phyloP scores from a whole-genome alignment of 495 filamentous ascomycete genomes.

The Xylaria telfairii region DNA sequence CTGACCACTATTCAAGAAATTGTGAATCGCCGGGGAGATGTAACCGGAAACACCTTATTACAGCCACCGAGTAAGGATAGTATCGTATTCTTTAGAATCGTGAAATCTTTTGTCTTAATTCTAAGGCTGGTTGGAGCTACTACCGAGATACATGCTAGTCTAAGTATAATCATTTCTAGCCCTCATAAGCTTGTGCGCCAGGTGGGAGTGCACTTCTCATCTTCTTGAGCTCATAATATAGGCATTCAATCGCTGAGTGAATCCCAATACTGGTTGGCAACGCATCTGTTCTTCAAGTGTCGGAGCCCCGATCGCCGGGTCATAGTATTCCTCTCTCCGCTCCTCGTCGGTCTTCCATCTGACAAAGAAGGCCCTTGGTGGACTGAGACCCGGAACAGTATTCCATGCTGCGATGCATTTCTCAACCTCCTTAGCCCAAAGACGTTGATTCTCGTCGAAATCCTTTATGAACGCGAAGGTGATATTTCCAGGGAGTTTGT shows the following conservation, averaged over 20 bases:
- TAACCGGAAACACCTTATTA: too few species aligned
- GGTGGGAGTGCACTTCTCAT: neutral
- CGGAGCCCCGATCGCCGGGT: too few species aligned
- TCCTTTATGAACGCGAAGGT: neutral
- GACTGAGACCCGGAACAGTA: neutral
- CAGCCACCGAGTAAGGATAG: too few species aligned
- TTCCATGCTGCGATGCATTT: neutral
- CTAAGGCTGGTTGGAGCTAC: too few species aligned
- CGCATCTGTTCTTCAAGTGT: neutral
- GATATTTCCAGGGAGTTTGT: neutral
- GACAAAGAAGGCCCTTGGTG: constrained; percentile 6
- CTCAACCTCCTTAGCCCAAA: neutral
- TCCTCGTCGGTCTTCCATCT: constrained; percentile 16
- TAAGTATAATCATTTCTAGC: neutral
- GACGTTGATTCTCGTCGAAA: neutral
- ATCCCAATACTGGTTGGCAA: neutral
- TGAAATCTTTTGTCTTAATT: too few species aligned
- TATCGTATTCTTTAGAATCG: too few species aligned
- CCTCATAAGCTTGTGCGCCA: neutral
- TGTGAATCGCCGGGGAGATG: too few species aligned
- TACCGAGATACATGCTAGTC: too few species aligned
- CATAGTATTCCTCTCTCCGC: neutral
- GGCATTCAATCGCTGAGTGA: neutral
- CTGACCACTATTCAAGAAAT: too few species aligned
- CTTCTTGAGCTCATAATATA: neutral